phyloP scores from a whole-genome alignment of 140 eudicot genomes.

The Anethum foeniculum region DNA sequence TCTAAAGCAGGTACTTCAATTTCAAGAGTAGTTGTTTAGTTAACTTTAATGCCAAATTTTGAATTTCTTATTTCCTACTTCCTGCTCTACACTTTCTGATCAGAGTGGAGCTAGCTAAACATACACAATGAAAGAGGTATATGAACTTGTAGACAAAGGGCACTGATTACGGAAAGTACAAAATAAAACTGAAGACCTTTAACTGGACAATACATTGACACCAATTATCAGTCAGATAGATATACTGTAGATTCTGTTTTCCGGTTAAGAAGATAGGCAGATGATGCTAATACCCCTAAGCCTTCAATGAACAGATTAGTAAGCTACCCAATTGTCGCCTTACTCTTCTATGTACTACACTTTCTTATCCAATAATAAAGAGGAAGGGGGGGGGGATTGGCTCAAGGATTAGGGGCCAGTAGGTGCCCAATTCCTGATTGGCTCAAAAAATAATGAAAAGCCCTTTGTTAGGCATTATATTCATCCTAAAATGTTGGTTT shows the following conservation, averaged over 20 bases:
- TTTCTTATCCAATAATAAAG: neutral
- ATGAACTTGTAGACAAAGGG: neutral
- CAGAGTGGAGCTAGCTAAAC: neutral
- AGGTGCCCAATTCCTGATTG: neutral
- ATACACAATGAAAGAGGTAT: neutral
- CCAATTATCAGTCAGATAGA: neutral
- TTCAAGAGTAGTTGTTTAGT: neutral
- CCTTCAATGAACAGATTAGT: neutral
- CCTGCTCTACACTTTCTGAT: neutral
- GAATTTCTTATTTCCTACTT: neutral
- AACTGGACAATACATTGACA: neutral
- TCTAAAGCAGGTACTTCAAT: constrained; percentile 52
- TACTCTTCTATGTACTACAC: neutral
- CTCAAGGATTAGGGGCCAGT: neutral
- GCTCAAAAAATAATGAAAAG: neutral
- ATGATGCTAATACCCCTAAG: neutral
- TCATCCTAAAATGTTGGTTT: neutral
- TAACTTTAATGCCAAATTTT: neutral
- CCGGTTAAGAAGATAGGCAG: neutral
- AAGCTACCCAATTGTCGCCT: neutral
- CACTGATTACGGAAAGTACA: neutral
- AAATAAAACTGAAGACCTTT: neutral
- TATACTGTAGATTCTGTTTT: neutral
- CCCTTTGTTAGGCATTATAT: neutral
- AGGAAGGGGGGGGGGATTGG: neutral